phyloP scores from a whole-genome alignment of 805 yeast species.

The Kodamaea kakaduensis region DNA sequence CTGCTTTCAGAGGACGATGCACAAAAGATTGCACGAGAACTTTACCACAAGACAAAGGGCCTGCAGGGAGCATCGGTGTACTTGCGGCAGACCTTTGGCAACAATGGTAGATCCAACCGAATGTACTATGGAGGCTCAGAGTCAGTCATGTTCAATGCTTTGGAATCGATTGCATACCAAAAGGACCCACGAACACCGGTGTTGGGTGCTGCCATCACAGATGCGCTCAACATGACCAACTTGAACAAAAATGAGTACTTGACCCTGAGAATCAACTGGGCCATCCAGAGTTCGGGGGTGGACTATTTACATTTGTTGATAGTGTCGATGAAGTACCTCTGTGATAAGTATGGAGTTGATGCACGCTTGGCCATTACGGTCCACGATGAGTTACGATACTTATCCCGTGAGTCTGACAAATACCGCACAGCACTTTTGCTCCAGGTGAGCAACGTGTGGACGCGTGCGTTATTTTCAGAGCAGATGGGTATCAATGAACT shows the following conservation, averaged over 20 bases:
- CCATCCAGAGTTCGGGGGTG: conserved; percentile 96
- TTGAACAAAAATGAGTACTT: conserved; percentile 62
- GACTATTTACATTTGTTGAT: conserved; percentile 86
- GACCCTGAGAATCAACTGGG: conserved; percentile 95
- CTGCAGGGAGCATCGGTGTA: conserved; percentile 17
- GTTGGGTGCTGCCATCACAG: conserved; percentile 88
- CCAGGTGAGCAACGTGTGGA: conserved; percentile 92
- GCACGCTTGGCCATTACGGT: conserved; percentile 84
- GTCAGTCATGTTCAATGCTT: conserved; percentile 81
- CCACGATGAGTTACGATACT: conserved; percentile 89
- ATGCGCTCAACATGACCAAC: conserved; percentile 66
- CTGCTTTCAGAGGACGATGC: conserved; percentile 65
- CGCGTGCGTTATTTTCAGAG: conserved; percentile 91
- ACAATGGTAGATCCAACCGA: conserved; percentile 19
- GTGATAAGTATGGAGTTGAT: conserved; percentile 56
- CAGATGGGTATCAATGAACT: conserved; percentile 84
- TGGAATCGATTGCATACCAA: conserved; percentile 83
- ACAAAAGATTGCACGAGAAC: conserved; percentile 51
- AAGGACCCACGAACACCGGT: conserved; percentile 85
- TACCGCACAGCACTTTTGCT: conserved; percentile 76
- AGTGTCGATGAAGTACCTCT: conserved; percentile 82
- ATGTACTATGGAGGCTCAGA: conserved; percentile 89
- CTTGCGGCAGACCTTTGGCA: neutral
- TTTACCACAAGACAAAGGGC: conserved; percentile 87
- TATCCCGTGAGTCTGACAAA: conserved; percentile 69